These are phyloP conservation scores for Aspergillus jensenii DNA, from an alignment of 2,329 filamentous ascomycete species.

Conservation along the genomic window DNA sequence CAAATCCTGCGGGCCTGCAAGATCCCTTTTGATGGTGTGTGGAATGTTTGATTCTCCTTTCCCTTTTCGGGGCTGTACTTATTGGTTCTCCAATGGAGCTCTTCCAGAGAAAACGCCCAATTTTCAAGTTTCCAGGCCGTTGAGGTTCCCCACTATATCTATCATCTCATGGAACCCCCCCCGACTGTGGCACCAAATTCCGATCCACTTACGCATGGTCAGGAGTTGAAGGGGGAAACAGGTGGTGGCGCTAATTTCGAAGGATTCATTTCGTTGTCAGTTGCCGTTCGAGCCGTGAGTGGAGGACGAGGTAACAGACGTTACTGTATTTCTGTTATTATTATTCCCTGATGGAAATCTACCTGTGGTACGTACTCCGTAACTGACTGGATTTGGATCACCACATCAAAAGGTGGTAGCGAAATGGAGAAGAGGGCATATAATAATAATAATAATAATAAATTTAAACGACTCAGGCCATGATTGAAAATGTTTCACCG, in stretches of 20 bases:
- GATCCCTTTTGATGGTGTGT: neutral
- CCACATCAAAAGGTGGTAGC: neutral
- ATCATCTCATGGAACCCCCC: conserved; percentile 10
- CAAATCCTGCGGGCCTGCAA: neutral
- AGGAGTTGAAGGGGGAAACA: conserved; percentile 8
- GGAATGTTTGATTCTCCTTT: neutral
- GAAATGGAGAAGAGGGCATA: neutral
- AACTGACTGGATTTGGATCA: neutral
- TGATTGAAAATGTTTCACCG: conserved; percentile 3
- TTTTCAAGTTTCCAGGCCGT: conserved; percentile 9
- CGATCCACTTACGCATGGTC: conserved; percentile 15
- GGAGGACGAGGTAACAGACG: neutral
- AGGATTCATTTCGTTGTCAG: conserved; percentile 5
- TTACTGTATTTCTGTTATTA: neutral
- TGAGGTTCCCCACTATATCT: conserved; percentile 16
- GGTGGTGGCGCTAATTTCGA: conserved; percentile 3
- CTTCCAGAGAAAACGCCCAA: conserved; percentile 6
- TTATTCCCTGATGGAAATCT: neutral
- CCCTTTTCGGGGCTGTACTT: neutral
- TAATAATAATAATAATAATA: too few species aligned
- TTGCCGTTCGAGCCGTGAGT: neutral
- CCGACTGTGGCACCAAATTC: conserved; percentile 9
- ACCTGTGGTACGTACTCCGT: neutral
- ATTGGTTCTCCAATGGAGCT: conserved; percentile 1
- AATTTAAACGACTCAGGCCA: neutral